Base-by-base conservation (phyloP, 2,329 filamentous ascomycete species). In the Colletotrichum navitas region DNA sequence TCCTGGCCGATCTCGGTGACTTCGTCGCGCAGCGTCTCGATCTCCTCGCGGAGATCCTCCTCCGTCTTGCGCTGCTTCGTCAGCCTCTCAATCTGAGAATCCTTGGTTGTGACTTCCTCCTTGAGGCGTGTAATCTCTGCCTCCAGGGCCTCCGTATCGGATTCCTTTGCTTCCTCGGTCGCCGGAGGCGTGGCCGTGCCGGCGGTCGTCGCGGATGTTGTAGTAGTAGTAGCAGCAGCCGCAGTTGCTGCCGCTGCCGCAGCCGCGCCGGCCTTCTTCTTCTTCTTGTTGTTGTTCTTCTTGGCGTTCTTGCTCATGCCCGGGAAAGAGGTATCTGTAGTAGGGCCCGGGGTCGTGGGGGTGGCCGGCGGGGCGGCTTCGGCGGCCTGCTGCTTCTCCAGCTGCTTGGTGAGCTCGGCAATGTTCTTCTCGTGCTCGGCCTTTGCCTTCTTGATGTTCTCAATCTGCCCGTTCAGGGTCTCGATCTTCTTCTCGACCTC, bases 261-360 rank as follows among this genome's bases (percentile, higher is more conserved):
- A 8, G 80, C 80, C 74, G 88, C 89, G 41, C 86, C 88, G 24
- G 89, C 90, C 87, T 97, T 97, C 85, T 95, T 97, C 79, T 93
- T 93, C 74, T 94, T 97, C 81, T 93, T 95, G 81, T 94, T 97
- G 80, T 93, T 95, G 81, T 94, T 95, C 71, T 87, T 88, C 72
- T 85, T 85, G 0, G 55, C 66, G n/a, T 68, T 71, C 65, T 68
- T 68, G 52, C 65, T 60, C 6, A 32, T 63, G 4, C 80, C 71
- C 2, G 78, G 63, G 45, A 63, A 74, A 11, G 71, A 73, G 11
- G 78, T 71, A 21, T 78, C 72, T 2, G 78, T 73, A 5, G 78
- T 73, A 5, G 76, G 71, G 5, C 51, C 58, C n/a, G 65, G 24
- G 21, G 68, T 68, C n/a, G 68, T 68, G 5, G 65, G 65, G 7